A percentile compares a stretch with the other conserved stretches of the same genome.
phyloP scores from a whole-genome alignment of 2,329 filamentous ascomycete species.

The Clarireedia hainanense region DNA sequence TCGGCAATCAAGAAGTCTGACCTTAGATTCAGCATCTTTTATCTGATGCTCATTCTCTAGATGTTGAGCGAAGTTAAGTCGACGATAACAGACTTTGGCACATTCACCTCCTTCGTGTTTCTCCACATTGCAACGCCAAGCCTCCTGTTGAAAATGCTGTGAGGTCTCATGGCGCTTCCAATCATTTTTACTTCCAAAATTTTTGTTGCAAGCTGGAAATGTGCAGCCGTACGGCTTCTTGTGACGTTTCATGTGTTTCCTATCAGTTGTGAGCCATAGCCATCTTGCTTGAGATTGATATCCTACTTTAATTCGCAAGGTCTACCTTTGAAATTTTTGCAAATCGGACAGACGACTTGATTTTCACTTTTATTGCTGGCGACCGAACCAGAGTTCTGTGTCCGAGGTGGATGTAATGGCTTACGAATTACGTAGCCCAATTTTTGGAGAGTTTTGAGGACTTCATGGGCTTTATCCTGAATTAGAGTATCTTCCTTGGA shows the following conservation, averaged over 20 bases:
- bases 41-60: constrained; percentile 36
- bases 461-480: constrained; percentile 18
- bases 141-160: constrained; percentile 65
- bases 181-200: constrained; percentile 87
- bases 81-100: constrained; percentile 48
- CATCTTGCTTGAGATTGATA: background rate
- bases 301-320: constrained; percentile 51
- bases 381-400: constrained; percentile 19
- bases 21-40: constrained; percentile 24
- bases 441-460: constrained; percentile 19
- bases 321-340: constrained; percentile 40
- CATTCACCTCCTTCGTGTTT: constrained; percentile 36
- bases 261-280: constrained; percentile 30
- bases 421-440: constrained; percentile 22
- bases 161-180: constrained; percentile 86
- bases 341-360: constrained; percentile 32
- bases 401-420: constrained; percentile 12
- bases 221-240: constrained; percentile 77
- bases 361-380: constrained; percentile 25
- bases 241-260: constrained; percentile 81
- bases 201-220: constrained; percentile 57
- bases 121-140: constrained; percentile 59
- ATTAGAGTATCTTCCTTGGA: constrained; percentile 11
- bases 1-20: constrained; percentile 44
- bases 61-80: constrained; percentile 54